Percentiles rank a stretch among this genome's conserved stretches.
These are phyloP conservation scores for Gigaspora rosea DNA, from an alignment of 192 early-diverging fungal genomes.

Conservation along the genomic window DNA sequence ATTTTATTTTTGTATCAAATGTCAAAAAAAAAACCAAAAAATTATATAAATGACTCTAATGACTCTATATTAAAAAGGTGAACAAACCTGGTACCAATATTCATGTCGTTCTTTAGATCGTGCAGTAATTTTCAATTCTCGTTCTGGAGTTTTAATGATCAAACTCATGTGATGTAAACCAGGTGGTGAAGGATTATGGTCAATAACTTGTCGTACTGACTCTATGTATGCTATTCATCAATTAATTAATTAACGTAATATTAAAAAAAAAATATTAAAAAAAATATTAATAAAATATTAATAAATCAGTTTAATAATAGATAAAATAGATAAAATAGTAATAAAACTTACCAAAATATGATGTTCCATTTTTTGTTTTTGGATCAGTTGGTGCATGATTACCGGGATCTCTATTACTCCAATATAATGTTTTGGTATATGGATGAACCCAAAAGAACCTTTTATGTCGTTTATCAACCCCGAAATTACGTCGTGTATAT, in stretches of 20 bases:
- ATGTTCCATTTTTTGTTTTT: constrained; percentile 53
- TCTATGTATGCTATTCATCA: constrained; percentile 64
- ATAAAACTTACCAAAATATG: background rate
- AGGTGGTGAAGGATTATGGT: constrained; percentile 41
- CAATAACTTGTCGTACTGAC: constrained; percentile 55
- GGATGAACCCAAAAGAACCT: constrained; percentile 85
- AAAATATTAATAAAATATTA: background rate
- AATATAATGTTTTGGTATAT: constrained; percentile 77
- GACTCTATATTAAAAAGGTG: background rate
- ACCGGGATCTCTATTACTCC: constrained; percentile 66
- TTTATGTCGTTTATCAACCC: constrained; percentile 61
- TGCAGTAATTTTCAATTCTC: constrained; percentile 76
- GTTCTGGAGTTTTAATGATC: constrained; percentile 64
- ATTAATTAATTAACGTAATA: background rate
- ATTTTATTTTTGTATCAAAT: background rate
- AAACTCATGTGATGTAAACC: constrained; percentile 61
- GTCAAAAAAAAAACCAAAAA: too few relatives aligned
- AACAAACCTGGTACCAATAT: constrained; percentile 66
- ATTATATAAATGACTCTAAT: background rate
- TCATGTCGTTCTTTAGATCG: constrained; percentile 66
- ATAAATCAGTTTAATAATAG: constrained; percentile 2
- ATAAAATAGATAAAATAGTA: constrained; percentile 30
- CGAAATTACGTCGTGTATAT: constrained; percentile 61
- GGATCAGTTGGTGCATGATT: constrained; percentile 43
- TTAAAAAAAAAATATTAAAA: background rate